These are phyloP conservation scores for Microcyclospora pomicola DNA, from an alignment of 2,329 filamentous ascomycete genomes.

Conservation along the genomic window DNA sequence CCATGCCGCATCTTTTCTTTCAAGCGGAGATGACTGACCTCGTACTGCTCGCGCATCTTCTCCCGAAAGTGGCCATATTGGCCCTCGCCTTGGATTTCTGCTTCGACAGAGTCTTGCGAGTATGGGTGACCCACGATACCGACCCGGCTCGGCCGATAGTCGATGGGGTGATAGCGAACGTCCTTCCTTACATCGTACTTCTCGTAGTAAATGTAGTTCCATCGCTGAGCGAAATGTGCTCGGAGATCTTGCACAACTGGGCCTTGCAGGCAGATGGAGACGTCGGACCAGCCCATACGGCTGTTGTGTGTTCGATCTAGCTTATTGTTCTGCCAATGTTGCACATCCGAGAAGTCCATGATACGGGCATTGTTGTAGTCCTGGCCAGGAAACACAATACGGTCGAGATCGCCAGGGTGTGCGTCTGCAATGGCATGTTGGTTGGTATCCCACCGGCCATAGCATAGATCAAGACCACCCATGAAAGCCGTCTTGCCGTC, in stretches of 20 bases:
- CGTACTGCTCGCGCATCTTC: slow-evolving; percentile 16
- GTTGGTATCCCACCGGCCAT: slow-evolving; percentile 78
- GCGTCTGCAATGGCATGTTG: slow-evolving; percentile 69
- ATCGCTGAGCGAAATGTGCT: slow-evolving; percentile 69
- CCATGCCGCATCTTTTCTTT: slow-evolving; percentile 12
- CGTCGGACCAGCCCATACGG: slow-evolving; percentile 87
- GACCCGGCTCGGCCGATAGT: slow-evolving; percentile 23
- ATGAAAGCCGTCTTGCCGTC: slow-evolving; percentile 75
- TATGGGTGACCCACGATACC: slow-evolving; percentile 23
- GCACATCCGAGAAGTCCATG: slow-evolving; percentile 70
- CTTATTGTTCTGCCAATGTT: slow-evolving; percentile 72
- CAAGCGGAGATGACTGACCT: slow-evolving; percentile 12
- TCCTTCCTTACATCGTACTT: slow-evolving; percentile 57
- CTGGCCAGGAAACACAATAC: slow-evolving; percentile 73
- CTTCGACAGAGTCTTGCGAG: slow-evolving; percentile 12
- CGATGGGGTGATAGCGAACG: slow-evolving; percentile 31
- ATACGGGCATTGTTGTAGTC: slow-evolving; percentile 84
- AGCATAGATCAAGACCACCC: slow-evolving; percentile 78
- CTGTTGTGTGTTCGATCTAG: slow-evolving; percentile 57
- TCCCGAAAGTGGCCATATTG: slow-evolving; percentile 20
- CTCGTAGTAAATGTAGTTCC: slow-evolving; percentile 79
- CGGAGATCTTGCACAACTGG: slow-evolving; percentile 61
- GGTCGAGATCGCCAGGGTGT: slow-evolving; percentile 62
- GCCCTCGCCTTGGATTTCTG: slow-evolving; percentile 13
- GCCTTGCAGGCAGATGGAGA: slow-evolving; percentile 62